phyloP scores from a whole-genome alignment of 2,329 filamentous ascomycete species.

The Westerdykella ornata region DNA sequence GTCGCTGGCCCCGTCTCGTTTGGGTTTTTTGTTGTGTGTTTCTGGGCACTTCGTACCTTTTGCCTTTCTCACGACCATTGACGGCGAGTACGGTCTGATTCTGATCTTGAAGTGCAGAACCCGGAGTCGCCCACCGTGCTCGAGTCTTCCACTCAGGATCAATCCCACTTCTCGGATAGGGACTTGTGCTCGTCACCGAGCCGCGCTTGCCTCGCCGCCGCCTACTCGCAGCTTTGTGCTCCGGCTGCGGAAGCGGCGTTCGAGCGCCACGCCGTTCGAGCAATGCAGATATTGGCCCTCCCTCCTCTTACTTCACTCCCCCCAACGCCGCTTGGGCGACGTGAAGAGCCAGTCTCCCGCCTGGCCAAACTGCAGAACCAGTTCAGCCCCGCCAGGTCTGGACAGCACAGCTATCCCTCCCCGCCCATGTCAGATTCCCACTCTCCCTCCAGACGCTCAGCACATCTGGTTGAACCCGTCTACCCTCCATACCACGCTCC shows the following conservation, averaged over 20 bases:
- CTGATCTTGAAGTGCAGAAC: slow-evolving; percentile 27
- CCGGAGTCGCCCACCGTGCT: slow-evolving; percentile 16
- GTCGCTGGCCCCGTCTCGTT: slow-evolving; percentile 8
- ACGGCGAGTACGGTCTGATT: slow-evolving; percentile 26
- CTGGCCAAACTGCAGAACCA: slow-evolving; percentile 30
- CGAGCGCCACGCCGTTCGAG: slow-evolving; percentile 33
- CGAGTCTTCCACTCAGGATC: slow-evolving; percentile 15
- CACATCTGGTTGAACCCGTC: slow-evolving; percentile 30
- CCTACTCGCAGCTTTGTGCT: slow-evolving; percentile 24
- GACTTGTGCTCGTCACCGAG: slow-evolving; percentile 12
- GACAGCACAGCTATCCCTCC: slow-evolving; percentile 41
- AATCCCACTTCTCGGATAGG: slow-evolving; percentile 15
- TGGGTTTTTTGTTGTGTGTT: slow-evolving; percentile 5
- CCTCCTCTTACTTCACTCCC: slow-evolving; percentile 33
- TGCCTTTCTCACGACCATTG: slow-evolving; percentile 7
- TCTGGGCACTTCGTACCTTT: slow-evolving; percentile 1
- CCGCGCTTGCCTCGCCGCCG: slow-evolving; percentile 14
- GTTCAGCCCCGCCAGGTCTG: slow-evolving; percentile 33
- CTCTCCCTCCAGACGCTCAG: slow-evolving; percentile 37
- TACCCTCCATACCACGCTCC: slow-evolving; percentile 23
- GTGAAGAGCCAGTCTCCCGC: slow-evolving; percentile 31
- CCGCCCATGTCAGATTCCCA: slow-evolving; percentile 49
- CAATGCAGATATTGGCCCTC: slow-evolving; percentile 40
- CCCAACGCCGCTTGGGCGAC: slow-evolving; percentile 34
- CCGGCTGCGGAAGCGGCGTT: slow-evolving; percentile 32